These are phyloP conservation scores for Jackrogersella minutella DNA, from an alignment of 495 filamentous ascomycete genomes.

Conservation along the genomic window DNA sequence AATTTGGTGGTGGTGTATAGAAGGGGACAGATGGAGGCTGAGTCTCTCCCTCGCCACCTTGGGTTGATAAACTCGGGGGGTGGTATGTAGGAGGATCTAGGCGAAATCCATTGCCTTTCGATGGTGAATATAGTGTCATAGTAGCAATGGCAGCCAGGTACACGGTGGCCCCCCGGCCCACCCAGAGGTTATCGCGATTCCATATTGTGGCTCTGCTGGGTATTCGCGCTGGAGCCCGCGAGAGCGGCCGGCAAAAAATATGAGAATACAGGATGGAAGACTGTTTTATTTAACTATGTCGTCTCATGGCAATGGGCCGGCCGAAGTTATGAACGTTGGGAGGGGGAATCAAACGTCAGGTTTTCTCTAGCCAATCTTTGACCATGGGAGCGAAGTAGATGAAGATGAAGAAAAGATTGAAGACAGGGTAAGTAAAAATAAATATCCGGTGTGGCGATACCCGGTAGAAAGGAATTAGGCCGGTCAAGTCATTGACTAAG, in stretches of 20 bases:
- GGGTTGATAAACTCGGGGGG: not conserved
- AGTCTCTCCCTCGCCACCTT: not conserved
- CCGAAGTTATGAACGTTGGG: conserved; percentile 18
- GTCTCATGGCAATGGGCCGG: conserved; percentile 46
- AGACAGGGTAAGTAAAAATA: not conserved
- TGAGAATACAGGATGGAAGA: conserved; percentile 56
- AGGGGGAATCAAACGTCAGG: conserved; percentile 4
- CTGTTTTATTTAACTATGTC: conserved; percentile 31
- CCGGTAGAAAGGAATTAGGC: not conserved
- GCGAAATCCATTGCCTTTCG: conserved; percentile 19
- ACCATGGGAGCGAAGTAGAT: conserved; percentile 14
- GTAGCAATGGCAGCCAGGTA: conserved; percentile 25
- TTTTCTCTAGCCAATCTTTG: not conserved
- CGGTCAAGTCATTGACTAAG: not conserved
- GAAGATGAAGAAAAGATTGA: conserved; percentile 2
- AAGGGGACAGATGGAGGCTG: not conserved
- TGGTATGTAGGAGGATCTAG: conserved; percentile 34
- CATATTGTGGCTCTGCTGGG: conserved; percentile 55
- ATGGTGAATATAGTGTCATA: not conserved
- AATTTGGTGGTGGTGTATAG: conserved; percentile 16
- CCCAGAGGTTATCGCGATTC: conserved; percentile 55
- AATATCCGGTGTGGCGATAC: not conserved
- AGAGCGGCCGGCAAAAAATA: conserved; percentile 50
- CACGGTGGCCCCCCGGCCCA: conserved; percentile 61
- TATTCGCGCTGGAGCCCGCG: conserved; percentile 63